Conservation (phyloP, 768 basidiomycete species). For the Dioszegia crocea region DNA sequence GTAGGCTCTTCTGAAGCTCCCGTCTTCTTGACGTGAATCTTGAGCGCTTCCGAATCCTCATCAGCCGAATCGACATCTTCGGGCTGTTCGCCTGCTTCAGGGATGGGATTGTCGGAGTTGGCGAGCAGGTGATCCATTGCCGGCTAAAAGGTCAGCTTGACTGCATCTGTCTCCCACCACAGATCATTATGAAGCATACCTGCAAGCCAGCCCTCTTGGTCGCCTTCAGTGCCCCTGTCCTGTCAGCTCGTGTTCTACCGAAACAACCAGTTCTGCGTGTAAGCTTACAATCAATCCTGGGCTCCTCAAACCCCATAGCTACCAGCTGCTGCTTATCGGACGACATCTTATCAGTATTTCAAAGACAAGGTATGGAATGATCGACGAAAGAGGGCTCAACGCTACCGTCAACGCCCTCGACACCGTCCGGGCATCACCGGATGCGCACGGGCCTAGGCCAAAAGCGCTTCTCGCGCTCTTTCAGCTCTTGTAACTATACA, state of each 20-base stretch:
- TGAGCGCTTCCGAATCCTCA: conserved; percentile 40
- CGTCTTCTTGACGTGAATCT: conserved; percentile 50
- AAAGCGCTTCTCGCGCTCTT: too few species aligned
- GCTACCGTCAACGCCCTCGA: neutral
- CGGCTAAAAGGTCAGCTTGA: conserved; percentile 29
- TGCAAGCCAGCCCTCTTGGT: conserved; percentile 80
- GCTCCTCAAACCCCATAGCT: conserved; percentile 79
- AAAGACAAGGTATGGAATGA: neutral
- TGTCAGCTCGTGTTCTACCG: conserved; percentile 9
- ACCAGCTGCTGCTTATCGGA: conserved; percentile 54
- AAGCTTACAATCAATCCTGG: conserved; percentile 76
- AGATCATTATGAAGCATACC: conserved; percentile 35
- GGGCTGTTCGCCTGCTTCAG: conserved; percentile 50
- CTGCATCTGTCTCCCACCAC: too few species aligned
- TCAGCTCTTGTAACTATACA: neutral
- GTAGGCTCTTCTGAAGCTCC: conserved; percentile 18
- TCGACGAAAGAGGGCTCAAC: neutral
- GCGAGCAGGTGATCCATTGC: conserved; percentile 79
- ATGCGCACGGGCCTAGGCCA: neutral
- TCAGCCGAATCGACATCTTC: conserved; percentile 29
- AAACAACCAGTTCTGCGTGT: neutral
- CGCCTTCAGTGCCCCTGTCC: conserved; percentile 78
- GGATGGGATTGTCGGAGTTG: conserved; percentile 70
- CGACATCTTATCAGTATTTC: conserved; percentile 18
- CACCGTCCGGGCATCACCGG: neutral